Percentiles rank a stretch among this genome's conserved stretches.
These are phyloP conservation scores for Chaetomium sp. DNA, from an alignment of 2,329 filamentous ascomycete species.

Conservation along the genomic window DNA sequence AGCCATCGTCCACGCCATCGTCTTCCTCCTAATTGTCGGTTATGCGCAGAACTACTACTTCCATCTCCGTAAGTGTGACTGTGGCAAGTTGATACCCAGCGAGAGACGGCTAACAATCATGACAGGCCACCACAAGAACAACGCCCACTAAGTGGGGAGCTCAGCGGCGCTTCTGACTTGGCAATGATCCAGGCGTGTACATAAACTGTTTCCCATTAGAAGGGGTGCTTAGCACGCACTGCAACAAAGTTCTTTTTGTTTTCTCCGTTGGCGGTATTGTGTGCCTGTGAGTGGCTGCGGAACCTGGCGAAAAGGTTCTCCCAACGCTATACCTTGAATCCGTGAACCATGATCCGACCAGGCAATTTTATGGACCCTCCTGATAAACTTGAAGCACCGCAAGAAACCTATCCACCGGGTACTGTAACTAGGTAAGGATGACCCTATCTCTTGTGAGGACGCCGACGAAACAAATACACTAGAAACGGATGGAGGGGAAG, in stretches of 20 bases:
- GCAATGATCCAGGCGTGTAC: slow-evolving; percentile 31
- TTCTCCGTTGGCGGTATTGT: background rate
- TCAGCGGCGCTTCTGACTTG: slow-evolving; percentile 12
- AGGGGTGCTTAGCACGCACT: slow-evolving; percentile 29
- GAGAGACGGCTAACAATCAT: slow-evolving; percentile 19
- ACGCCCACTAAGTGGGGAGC: slow-evolving; percentile 67
- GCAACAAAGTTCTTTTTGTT: slow-evolving; percentile 25
- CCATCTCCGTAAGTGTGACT: slow-evolving; percentile 77
- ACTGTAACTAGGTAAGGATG: no score
- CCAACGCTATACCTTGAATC: no score
- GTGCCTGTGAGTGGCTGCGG: background rate
- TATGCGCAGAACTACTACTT: slow-evolving; percentile 99
- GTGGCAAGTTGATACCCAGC: background rate
- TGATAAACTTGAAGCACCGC: no score
- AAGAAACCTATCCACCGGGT: no score
- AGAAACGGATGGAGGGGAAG: no score
- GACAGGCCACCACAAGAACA: slow-evolving; percentile 99
- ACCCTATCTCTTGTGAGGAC: no score
- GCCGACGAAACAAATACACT: no score
- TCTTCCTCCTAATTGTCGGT: slow-evolving; percentile 69
- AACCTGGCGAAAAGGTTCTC: no score
- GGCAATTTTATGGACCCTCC: no score
- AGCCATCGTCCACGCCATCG: slow-evolving; percentile 88
- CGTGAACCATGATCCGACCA: no score
- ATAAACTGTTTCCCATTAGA: slow-evolving; percentile 37